Percentiles rank a stretch among this genome's conserved stretches.
phyloP scores from a whole-genome alignment of 257 asterid genomes.

The Scutellaria minor region DNA sequence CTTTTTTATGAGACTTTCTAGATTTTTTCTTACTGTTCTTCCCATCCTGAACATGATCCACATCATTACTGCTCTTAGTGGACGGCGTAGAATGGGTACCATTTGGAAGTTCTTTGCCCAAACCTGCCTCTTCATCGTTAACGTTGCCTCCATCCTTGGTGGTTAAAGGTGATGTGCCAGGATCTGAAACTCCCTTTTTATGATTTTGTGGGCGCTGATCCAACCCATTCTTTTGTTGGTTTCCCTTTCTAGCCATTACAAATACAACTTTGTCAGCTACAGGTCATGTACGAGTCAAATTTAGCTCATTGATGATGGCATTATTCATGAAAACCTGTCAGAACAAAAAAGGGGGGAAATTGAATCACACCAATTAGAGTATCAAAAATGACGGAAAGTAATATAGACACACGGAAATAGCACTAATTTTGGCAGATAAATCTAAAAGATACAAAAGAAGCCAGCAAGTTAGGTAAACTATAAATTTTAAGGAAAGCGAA shows the following conservation, averaged over 20 bases:
- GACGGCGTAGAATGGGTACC: constrained; percentile 43
- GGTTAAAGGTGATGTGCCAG: constrained; percentile 49
- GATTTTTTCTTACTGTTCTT: constrained; percentile 56
- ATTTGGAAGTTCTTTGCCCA: constrained; percentile 51
- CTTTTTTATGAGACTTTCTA: constrained; percentile 55
- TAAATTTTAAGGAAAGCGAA: constrained; percentile 3
- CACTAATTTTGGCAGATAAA: constrained; percentile 13
- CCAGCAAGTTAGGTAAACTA: constrained; percentile 8
- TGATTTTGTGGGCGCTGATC: constrained; percentile 46
- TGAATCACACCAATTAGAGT: neutral
- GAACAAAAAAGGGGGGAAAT: constrained; percentile 14
- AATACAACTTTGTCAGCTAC: constrained; percentile 27
- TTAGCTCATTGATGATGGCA: constrained; percentile 36
- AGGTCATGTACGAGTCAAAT: constrained; percentile 27
- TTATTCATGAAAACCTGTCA: constrained; percentile 36
- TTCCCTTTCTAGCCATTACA: constrained; percentile 66
- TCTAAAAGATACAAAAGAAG: constrained; percentile 20
- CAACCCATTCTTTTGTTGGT: constrained; percentile 58
- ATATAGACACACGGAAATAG: neutral
- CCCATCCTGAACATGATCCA: constrained; percentile 48
- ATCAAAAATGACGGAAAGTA: constrained; percentile 23
- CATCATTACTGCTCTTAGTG: constrained; percentile 41
- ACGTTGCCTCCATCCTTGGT: constrained; percentile 43
- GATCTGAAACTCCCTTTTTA: constrained; percentile 51
- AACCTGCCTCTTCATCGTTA: constrained; percentile 40